phyloP scores from a whole-genome alignment of 1,284 basidiomycete genomes.

The Moesziomyces sp. region DNA sequence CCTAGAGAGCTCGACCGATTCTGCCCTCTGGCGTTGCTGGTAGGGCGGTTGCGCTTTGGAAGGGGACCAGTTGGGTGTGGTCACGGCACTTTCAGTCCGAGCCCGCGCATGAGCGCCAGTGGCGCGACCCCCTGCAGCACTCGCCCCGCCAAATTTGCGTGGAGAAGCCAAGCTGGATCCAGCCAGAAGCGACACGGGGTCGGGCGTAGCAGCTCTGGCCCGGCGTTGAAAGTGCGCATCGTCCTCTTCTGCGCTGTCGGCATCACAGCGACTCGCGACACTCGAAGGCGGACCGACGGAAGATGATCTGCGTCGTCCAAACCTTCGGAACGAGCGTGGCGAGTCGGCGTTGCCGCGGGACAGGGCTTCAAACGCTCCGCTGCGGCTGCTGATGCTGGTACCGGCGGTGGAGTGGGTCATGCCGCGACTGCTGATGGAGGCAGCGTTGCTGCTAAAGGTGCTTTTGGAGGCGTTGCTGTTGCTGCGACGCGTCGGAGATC shows the following conservation, averaged over 20 bases:
- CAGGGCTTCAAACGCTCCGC: constrained; percentile 22
- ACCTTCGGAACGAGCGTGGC: constrained; percentile 26
- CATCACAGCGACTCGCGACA: constrained; percentile 12
- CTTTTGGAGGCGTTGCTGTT: constrained; percentile 55
- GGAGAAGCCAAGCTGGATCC: constrained; percentile 1
- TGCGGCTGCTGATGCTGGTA: constrained; percentile 57
- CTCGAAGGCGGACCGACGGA: constrained; percentile 36
- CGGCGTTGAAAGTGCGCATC: constrained; percentile 8
- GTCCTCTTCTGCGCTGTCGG: constrained; percentile 28
- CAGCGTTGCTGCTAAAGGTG: constrained; percentile 43
- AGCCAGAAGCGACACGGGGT: constrained; percentile 26
- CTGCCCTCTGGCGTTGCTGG: constrained; percentile 37
- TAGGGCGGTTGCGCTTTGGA: constrained; percentile 18
- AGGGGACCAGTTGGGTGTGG: constrained; percentile 17
- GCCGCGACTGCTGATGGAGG: constrained; percentile 43
- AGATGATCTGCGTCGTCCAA: constrained; percentile 33
- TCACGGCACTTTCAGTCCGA: constrained; percentile 31
- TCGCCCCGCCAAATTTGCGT: constrained; percentile 6
- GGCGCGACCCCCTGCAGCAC: constrained; percentile 2
- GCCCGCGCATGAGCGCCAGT: constrained; percentile 16
- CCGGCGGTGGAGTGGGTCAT: constrained; percentile 50
- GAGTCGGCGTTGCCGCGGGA: constrained; percentile 24
- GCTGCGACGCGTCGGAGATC: constrained; percentile 47
- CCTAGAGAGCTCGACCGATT: constrained; percentile 35
- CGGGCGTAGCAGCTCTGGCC: constrained; percentile 28